phyloP scores from a whole-genome alignment of 192 early-diverging fungal genomes.

The Kappamyces sp. region DNA sequence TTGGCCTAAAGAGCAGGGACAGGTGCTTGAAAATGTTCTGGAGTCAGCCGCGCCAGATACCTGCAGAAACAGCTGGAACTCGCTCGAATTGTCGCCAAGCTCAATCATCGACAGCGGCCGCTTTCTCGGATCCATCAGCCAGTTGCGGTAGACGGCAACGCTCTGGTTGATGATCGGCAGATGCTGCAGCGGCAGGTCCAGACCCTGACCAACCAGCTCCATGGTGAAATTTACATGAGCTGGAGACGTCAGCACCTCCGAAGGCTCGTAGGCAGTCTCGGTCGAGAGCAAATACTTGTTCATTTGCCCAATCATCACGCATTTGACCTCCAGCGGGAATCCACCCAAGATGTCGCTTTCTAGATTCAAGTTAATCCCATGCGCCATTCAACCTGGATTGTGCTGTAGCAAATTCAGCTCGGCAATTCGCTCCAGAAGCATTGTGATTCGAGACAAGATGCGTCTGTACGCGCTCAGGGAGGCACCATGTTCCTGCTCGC shows the following conservation, averaged over 20 bases:
- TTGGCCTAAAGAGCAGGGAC: slow-evolving; percentile 65
- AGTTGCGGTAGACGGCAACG: slow-evolving; percentile 65
- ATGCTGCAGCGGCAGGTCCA: slow-evolving; percentile 72
- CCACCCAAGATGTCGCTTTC: slow-evolving; percentile 64
- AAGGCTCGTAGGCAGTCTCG: slow-evolving; percentile 43
- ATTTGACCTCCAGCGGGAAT: slow-evolving; percentile 62
- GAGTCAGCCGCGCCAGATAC: slow-evolving; percentile 22
- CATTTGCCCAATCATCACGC: slow-evolving; percentile 62
- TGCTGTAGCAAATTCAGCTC: slow-evolving; percentile 64
- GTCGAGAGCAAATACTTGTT: slow-evolving; percentile 47
- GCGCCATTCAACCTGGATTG: slow-evolving; percentile 49
- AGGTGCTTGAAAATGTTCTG: slow-evolving; percentile 74
- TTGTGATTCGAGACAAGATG: slow-evolving; percentile 18
- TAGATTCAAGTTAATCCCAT: slow-evolving; percentile 20
- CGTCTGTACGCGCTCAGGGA: no score
- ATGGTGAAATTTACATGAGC: slow-evolving; percentile 79
- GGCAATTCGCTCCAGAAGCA: slow-evolving; percentile 74
- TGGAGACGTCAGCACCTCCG: slow-evolving; percentile 56
- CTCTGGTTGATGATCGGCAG: slow-evolving; percentile 58
- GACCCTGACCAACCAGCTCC: slow-evolving; percentile 81
- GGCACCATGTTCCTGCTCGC: no score
- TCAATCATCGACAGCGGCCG: slow-evolving; percentile 55
- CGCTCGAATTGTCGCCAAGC: slow-evolving; percentile 23
- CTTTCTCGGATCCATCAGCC: slow-evolving; percentile 62
- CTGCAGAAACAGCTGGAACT: slow-evolving; percentile 71